Percentiles rank a stretch among this genome's conserved stretches.
Conservation (phyloP, 495 filamentous ascomycete species). For the Penicillium diatomitis region DNA sequence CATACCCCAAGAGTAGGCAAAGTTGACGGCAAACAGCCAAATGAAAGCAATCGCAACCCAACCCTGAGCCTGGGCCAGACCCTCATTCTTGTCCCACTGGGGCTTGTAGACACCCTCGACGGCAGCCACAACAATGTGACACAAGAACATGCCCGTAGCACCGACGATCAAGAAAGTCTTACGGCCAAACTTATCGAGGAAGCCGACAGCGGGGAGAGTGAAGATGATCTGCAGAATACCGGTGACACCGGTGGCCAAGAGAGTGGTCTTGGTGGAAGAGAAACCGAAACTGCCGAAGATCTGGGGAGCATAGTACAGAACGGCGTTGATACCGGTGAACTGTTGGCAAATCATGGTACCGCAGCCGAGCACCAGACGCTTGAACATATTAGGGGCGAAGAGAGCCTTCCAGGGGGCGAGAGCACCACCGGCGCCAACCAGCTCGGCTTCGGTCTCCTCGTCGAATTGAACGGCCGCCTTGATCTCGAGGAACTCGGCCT, state of each 20-base stretch:
- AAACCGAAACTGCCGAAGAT: slow-evolving; percentile 22
- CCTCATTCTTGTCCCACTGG: slow-evolving; percentile 21
- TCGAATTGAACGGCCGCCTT: slow-evolving; percentile 46
- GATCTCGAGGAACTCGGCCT: slow-evolving; percentile 60
- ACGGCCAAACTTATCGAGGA: slow-evolving; percentile 63
- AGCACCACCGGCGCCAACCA: slow-evolving; percentile 39
- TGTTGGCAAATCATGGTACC: slow-evolving; percentile 45
- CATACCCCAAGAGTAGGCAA: slow-evolving; percentile 34
- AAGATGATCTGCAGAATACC: slow-evolving; percentile 67
- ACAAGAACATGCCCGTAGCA: slow-evolving; percentile 58
- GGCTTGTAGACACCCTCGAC: slow-evolving; percentile 28
- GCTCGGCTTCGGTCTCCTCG: slow-evolving; percentile 53
- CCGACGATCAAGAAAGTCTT: slow-evolving; percentile 61
- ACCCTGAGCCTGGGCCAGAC: slow-evolving; percentile 18
- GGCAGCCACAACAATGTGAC: slow-evolving; percentile 35
- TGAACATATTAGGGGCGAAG: slow-evolving; percentile 48
- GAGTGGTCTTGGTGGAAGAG: slow-evolving; percentile 39
- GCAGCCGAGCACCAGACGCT: slow-evolving; percentile 49
- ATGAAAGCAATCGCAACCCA: slow-evolving; percentile 37
- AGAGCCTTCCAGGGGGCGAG: slow-evolving; percentile 50
- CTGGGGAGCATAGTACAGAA: slow-evolving; percentile 49
- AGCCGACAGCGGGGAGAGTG: slow-evolving; percentile 55
- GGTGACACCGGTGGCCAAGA: slow-evolving; percentile 59
- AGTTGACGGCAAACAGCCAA: slow-evolving; percentile 34
- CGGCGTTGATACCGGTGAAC: slow-evolving; percentile 54